Conservation (phyloP, 2,329 filamentous ascomycete genomes). For the Paraconiothyrium sp. region DNA sequence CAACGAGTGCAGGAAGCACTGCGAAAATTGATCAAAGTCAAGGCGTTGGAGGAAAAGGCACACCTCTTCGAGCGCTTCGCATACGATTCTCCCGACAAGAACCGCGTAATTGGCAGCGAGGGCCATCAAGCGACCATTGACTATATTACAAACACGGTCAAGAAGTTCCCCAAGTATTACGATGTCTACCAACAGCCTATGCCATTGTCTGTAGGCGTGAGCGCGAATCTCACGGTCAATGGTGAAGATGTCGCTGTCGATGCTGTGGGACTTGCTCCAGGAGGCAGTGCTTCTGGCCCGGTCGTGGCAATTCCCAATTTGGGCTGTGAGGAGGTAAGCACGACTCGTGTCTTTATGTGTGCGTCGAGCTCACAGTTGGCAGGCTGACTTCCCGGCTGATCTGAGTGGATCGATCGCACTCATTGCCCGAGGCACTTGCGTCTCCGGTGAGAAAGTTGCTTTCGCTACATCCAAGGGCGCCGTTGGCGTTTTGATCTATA, state of each 20-base stretch:
- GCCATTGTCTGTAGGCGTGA: conserved; percentile 32
- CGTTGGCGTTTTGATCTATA: conserved; percentile 74
- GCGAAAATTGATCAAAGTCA: conserved; percentile 34
- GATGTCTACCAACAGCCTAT: conserved; percentile 45
- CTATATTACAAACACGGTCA: conserved; percentile 46
- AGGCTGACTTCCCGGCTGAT: conserved; percentile 68
- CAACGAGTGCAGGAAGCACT: conserved; percentile 31
- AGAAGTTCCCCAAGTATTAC: conserved; percentile 49
- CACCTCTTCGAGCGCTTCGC: conserved; percentile 50
- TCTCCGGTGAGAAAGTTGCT: conserved; percentile 76
- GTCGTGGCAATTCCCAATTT: conserved; percentile 46
- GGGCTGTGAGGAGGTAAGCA: conserved; percentile 44
- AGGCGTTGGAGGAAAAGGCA: conserved; percentile 41
- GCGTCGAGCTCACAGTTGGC: conserved; percentile 8
- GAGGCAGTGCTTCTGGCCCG: conserved; percentile 40
- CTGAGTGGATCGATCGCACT: conserved; percentile 73
- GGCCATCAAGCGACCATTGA: conserved; percentile 53
- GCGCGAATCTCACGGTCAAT: conserved; percentile 42
- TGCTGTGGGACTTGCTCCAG: conserved; percentile 41
- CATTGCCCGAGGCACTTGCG: conserved; percentile 73
- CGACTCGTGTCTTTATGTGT: background rate
- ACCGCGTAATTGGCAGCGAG: conserved; percentile 52
- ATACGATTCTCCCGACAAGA: conserved; percentile 50
- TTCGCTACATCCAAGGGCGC: conserved; percentile 68
- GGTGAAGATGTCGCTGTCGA: conserved; percentile 38